phyloP scores from a whole-genome alignment of 2,329 filamentous ascomycete species.

The Calonectria honghensis region DNA sequence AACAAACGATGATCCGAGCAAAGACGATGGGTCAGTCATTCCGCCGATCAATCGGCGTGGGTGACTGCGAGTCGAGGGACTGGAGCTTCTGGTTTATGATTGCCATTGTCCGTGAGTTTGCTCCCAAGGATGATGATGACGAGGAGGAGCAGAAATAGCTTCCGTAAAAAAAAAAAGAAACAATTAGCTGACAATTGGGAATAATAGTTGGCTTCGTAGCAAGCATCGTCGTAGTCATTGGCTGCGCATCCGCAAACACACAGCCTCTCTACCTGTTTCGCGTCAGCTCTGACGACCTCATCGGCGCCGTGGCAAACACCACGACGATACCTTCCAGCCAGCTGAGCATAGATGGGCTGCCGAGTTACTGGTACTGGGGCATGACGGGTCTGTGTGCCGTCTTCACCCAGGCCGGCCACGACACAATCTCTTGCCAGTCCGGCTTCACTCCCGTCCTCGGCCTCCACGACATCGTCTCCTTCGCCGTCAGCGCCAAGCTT shows the following conservation, averaged over 20 bases:
- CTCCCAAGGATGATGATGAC: neutral
- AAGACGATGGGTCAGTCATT: constrained; percentile 31
- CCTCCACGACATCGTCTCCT: constrained; percentile 36
- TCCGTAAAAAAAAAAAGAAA: neutral
- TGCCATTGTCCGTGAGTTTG: constrained; percentile 38
- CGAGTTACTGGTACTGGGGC: constrained; percentile 46
- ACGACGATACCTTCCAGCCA: constrained; percentile 27
- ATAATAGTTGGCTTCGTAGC: constrained; percentile 39
- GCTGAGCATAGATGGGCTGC: constrained; percentile 39
- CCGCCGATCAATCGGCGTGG: constrained; percentile 37
- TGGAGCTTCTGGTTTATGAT: constrained; percentile 44
- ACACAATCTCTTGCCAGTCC: constrained; percentile 31
- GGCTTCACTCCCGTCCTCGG: constrained; percentile 39
- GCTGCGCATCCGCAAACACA: constrained; percentile 37
- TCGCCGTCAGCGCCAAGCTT: constrained; percentile 33
- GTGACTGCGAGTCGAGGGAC: constrained; percentile 42
- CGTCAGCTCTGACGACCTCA: constrained; percentile 38
- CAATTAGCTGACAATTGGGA: neutral
- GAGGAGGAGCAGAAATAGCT: too few species aligned
- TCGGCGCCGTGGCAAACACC: constrained; percentile 39
- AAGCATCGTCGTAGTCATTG: constrained; percentile 41
- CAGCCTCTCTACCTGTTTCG: constrained; percentile 45
- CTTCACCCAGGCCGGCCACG: constrained; percentile 9
- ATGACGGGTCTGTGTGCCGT: constrained; percentile 40
- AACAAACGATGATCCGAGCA: constrained; percentile 18